Evolutionary conservation across 1,284 basidiomycete species (phyloP).

Genomic region (Puccinia coronata): DNA sequence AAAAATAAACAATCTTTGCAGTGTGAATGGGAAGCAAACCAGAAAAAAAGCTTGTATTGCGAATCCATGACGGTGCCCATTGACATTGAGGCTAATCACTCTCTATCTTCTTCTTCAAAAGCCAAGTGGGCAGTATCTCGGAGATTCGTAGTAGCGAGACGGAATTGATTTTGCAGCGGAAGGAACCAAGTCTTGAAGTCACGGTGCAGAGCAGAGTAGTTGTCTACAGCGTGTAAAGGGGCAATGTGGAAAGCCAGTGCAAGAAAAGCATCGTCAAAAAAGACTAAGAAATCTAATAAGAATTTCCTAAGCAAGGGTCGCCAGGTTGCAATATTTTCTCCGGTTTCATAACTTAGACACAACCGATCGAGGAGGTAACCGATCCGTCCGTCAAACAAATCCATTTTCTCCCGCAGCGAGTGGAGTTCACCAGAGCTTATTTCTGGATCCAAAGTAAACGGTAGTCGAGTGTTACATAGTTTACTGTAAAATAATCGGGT

Average conservation of each 20-base stretch:
- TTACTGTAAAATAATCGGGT: neutral
- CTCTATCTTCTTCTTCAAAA: neutral
- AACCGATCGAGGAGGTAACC: neutral
- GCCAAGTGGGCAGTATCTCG: neutral
- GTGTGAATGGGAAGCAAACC: too few species aligned
- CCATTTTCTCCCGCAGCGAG: neutral
- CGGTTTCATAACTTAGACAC: neutral
- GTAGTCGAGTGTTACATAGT: neutral
- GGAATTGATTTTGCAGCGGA: neutral
- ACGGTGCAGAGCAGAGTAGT: neutral
- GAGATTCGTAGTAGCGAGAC: neutral
- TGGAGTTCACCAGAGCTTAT: neutral
- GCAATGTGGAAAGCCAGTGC: neutral
- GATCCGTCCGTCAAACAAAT: neutral
- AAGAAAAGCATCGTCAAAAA: neutral
- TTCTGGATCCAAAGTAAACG: neutral
- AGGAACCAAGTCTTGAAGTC: constrained; percentile 5
- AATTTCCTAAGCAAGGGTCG: neutral
- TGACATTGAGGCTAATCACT: too few species aligned
- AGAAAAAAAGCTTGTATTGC: too few species aligned
- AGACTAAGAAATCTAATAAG: neutral
- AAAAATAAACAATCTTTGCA: too few species aligned
- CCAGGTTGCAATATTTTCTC: neutral
- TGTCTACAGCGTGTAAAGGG: neutral
- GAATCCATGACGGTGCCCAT: too few species aligned